A percentile compares a stretch with the other conserved stretches of the same genome.
These are phyloP conservation scores for Globisporangium okanoganense DNA, from an alignment of 352 stramenopile genomes.

Conservation along the genomic window DNA sequence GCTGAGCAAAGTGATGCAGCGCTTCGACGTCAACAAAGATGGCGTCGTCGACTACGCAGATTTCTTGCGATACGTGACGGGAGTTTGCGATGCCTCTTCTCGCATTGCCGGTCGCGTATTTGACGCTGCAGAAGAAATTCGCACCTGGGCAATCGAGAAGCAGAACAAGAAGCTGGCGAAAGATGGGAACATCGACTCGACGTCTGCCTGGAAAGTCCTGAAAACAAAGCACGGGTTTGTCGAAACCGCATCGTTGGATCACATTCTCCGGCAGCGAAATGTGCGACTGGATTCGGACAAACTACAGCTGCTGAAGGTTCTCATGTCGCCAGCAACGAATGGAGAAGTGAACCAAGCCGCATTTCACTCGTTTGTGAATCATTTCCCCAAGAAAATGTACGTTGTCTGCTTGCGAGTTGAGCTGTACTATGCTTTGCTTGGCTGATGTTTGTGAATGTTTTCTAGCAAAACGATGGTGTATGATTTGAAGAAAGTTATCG, in stretches of 20 bases:
- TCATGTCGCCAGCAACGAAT: constrained; percentile 60
- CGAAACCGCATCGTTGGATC: constrained; percentile 50
- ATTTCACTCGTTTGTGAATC: constrained; percentile 79
- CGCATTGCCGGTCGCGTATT: constrained; percentile 53
- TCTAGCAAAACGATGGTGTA: constrained; percentile 57
- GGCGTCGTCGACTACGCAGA: constrained; percentile 74
- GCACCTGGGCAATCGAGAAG: constrained; percentile 64
- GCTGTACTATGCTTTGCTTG: neutral
- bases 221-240: constrained; percentile 54
- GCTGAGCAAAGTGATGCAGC: constrained; percentile 75
- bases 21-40: constrained; percentile 75
- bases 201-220: constrained; percentile 62
- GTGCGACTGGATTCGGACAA: constrained; percentile 47
- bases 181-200: constrained; percentile 78
- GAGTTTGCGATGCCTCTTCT: constrained; percentile 57
- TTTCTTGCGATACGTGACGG: constrained; percentile 76
- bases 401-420: constrained; percentile 3
- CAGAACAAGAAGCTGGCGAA: constrained; percentile 77
- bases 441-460: neutral
- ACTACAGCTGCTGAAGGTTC: constrained; percentile 51
- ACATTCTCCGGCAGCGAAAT: constrained; percentile 53
- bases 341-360: constrained; percentile 56
- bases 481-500: constrained; percentile 68
- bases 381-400: constrained; percentile 78
- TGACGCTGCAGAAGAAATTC: constrained; percentile 60